Base-by-base conservation (phyloP, 495 filamentous ascomycete species). In the Chaetomidium leptoderma region DNA sequence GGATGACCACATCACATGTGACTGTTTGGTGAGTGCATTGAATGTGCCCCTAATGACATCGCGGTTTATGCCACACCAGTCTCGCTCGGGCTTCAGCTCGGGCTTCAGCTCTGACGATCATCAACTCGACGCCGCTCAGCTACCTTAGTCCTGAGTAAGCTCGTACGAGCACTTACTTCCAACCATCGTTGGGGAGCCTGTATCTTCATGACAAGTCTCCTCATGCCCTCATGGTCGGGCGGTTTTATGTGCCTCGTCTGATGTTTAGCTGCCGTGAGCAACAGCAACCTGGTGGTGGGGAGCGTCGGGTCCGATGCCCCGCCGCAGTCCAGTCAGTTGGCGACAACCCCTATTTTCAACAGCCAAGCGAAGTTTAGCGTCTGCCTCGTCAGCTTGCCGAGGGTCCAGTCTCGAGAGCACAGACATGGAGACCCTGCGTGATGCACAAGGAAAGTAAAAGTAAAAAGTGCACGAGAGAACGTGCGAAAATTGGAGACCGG, bases 221-320 rank as follows among this genome's bases (percentile, higher is more conserved):
- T 30, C 24, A n/a, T 6, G 6, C 21, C n/a, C 23, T n/a, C n/a
- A 19, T 47, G 29, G 26, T 29, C n/a, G 24, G 27, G 17, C 6
- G 14, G 39, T 54, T 44, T 54, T 21, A 45, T 54, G 52, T 42
- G 30, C 56, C 42, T 35, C 39, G n/a, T 45, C 40, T 14, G 43
- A 36, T 33, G 32, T 49, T 8, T 6, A 30, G 24, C 11, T 46
- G 26, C 6, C 10, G 33, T 19, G 5, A 48, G 24, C 32, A 36
- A 33, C 19, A 11, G 21, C 26, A 33, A 4, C 9, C 21, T 8
- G n/a, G n/a, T n/a, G 26, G 27, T 19, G 45, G 45, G 10, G 46
- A 39, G 33, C 27, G 5, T 32, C n/a, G n/a, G n/a, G n/a, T n/a
- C 26, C 17, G 45, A 29, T 32, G 26, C 27, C 45, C 26, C 45